Base-by-base conservation (phyloP, 805 yeast species). In the Pichia nakasei region DNA sequence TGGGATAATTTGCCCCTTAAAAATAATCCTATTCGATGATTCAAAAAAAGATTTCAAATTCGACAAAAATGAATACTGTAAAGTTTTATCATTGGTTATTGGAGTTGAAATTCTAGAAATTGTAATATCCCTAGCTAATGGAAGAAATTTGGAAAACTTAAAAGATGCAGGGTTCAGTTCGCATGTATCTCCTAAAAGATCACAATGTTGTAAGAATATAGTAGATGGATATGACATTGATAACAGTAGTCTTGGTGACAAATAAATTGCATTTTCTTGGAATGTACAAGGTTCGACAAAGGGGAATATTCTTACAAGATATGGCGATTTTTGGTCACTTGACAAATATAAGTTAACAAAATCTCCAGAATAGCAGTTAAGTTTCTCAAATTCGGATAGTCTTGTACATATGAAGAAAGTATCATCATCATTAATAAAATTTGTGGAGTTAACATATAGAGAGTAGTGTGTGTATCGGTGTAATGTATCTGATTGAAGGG, bases 341-440 rank as follows among this genome's bases (percentile, higher is more conserved):
- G 35, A 34, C 4, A 50, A 45, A 13, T 32, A 32, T 17, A 17
- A 13, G 13, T 64, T 60, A 3, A 78, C 79, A 39, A 73, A 59
- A 54, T 84, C 93, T 4, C 95, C 95, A 45, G 82, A 77, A 48
- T 82, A 76, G 21, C 76, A 67, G 0, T 86, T 84, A 22, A 83
- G 63, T 20, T 67, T 69, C 19, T 76, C 68, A 22, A 86, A 63
- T 37, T 73, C 80, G 11, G 62, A 57, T 1, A 78, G 65, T 36
- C 71, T 68, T 12, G 80, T 59, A 45, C 67, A 73, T 0, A 63
- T 78, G 24, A 65, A 55, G n/a, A 68, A 50, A 43, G 70, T 73
- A 17, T 64, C 61, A 48, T 78, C 84, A 27, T 70, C 79, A 13
- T 48, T 48, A 9, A 46, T 50, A 34, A 54, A 52, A 18, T 56